These are phyloP conservation scores for Xylaria sp. DNA, from an alignment of 2,329 filamentous ascomycete species.

Conservation along the genomic window DNA sequence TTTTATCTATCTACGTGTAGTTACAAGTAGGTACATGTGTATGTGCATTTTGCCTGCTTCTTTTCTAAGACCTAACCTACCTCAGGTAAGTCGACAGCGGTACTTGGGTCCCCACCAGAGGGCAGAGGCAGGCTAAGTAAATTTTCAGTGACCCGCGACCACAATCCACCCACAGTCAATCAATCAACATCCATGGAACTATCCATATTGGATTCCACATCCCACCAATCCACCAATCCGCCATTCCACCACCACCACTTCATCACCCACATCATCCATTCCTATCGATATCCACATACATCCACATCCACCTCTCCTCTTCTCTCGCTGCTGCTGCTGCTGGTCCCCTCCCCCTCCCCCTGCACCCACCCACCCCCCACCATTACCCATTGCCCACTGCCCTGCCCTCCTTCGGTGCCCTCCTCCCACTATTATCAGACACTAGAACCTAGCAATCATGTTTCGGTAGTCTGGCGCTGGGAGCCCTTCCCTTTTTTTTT, in stretches of 20 bases:
- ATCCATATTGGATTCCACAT: slow-evolving; percentile 4
- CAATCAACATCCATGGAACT: slow-evolving; percentile 18
- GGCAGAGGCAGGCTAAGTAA: slow-evolving; percentile 23
- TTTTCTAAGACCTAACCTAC: background rate
- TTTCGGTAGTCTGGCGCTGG: slow-evolving; percentile 29
- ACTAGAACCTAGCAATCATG: slow-evolving; percentile 25
- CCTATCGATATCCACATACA: slow-evolving; percentile 1
- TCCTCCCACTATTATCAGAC: slow-evolving; percentile 24
- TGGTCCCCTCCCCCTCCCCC: background rate
- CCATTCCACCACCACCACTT: background rate
- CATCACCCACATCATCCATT: slow-evolving; percentile 1
- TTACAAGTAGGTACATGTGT: no score
- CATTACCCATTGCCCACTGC: slow-evolving; percentile 12
- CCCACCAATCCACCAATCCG: background rate
- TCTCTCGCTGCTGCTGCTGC: background rate
- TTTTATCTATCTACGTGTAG: no score
- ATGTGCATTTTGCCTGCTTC: background rate
- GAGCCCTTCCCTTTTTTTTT: slow-evolving; percentile 16
- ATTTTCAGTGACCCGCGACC: slow-evolving; percentile 29
- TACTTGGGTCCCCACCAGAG: slow-evolving; percentile 3
- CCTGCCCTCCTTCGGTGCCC: background rate
- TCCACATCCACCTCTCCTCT: background rate
- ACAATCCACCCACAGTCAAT: background rate
- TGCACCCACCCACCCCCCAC: slow-evolving; percentile 10
- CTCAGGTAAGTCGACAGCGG: background rate